Evolutionary conservation across 169 alveolate species (phyloP), one percentile per base, ranked within the genome.

Genomic region (Eimeria sp.): DNA sequence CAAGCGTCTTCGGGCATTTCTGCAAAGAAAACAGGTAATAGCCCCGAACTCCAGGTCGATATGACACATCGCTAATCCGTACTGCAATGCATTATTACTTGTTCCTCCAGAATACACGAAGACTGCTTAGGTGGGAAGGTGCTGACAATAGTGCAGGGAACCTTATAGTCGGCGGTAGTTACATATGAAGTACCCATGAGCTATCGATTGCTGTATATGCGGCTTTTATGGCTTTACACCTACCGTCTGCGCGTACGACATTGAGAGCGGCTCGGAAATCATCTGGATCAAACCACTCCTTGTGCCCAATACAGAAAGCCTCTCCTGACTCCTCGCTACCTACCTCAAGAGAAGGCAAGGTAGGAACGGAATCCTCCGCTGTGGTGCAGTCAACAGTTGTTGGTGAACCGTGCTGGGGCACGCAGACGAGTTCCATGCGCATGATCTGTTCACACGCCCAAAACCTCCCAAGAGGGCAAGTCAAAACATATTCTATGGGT

Each of bases 1-100:
- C 95, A 90, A 9, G 54, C 73, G 54, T 90, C 95, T n/a, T 90
- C 95, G 34, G 83, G 88, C 30, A 34, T 54, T 10, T 75, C 95
- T 90, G 89, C 89, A 82, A 49, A 61, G 7, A 30, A 45, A 22
- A 16, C 51, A 83, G n/a, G 92, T 30, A 3, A 14, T 2, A 82
- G 30, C 57, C 22, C 9, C 72, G 4, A 14, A 54, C 18, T n/a
- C 73, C 0, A 47, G 18, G 3, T 67, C 13, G 49, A 9, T 3
- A 58, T 2, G 25, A 58, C 43, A 20, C 5, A 7, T 6, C 9
- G 1, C 7, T n/a, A 6, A 5, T 18, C 43, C 75, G 43, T 25
- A 30, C 78, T 30, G 1, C 78, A 67, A 18, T 67, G 78, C 13
- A 27, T 67, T 30, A 2, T 13, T 27, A 67, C 49, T 4, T 27